Percentiles rank a stretch among this genome's conserved stretches.
phyloP scores from a whole-genome alignment of 202 grass and related monocot species.

The Musa balbisiana region DNA sequence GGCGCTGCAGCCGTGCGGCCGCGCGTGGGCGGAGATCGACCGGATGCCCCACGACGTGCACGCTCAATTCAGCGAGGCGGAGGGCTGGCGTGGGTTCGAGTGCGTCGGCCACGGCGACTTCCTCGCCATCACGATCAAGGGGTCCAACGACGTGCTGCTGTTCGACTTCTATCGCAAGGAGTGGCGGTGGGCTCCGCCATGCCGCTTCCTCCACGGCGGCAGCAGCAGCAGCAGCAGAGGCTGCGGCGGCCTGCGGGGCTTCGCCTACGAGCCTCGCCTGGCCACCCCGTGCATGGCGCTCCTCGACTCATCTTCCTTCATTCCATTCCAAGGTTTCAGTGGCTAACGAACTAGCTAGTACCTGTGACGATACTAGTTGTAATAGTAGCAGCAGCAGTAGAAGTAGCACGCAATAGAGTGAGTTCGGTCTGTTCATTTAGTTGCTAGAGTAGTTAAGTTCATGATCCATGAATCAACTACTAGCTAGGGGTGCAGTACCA shows the following conservation, averaged over 20 bases:
- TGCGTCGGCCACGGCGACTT: slow-evolving; percentile 62
- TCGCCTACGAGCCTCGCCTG: slow-evolving; percentile 69
- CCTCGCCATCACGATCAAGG: slow-evolving; percentile 52
- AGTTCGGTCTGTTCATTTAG: neutral
- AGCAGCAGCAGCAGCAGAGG: neutral
- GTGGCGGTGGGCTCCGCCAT: slow-evolving; percentile 73
- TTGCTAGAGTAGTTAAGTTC: neutral
- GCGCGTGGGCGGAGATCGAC: slow-evolving; percentile 63
- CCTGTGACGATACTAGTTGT: neutral
- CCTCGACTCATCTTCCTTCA: slow-evolving; percentile 29
- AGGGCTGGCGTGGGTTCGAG: slow-evolving; percentile 60
- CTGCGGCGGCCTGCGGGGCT: slow-evolving; percentile 37
- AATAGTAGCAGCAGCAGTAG: neutral
- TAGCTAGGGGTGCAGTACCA: neutral
- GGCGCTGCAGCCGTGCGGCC: slow-evolving; percentile 35
- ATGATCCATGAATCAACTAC: neutral
- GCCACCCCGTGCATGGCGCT: slow-evolving; percentile 87
- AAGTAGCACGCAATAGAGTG: neutral
- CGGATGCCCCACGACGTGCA: slow-evolving; percentile 71
- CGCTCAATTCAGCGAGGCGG: slow-evolving; percentile 40
- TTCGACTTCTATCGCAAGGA: slow-evolving; percentile 53
- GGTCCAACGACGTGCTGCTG: slow-evolving; percentile 37
- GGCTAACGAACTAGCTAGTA: slow-evolving; percentile 1
- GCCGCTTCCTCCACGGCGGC: slow-evolving; percentile 32
- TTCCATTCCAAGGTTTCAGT: slow-evolving; percentile 7